Percentiles rank a stretch among this genome's conserved stretches.
Conservation (phyloP, 2,329 filamentous ascomycete genomes). For the Ophiostoma perfectum region DNA sequence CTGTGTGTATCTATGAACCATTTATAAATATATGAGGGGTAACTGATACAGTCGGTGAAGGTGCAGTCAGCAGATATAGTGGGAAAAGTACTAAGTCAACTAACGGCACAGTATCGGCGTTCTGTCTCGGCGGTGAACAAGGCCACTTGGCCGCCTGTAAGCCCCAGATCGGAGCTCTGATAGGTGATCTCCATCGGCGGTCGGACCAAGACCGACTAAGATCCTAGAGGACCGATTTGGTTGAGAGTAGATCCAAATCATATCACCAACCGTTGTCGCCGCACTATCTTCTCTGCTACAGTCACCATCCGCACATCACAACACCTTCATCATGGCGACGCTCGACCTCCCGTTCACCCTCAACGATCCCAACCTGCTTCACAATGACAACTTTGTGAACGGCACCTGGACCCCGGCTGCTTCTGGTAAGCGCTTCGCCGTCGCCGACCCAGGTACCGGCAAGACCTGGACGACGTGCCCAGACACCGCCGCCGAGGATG, state of each 20-base stretch:
- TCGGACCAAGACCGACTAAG: not conserved
- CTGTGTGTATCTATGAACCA: not conserved
- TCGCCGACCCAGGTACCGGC: slow-evolving; percentile 50
- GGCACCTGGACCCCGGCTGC: slow-evolving; percentile 43
- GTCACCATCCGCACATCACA: not conserved
- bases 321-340: not conserved
- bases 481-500: slow-evolving; percentile 40
- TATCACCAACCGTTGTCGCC: not conserved
- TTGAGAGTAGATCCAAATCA: not conserved
- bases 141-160: not conserved
- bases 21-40: not conserved
- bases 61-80: not conserved
- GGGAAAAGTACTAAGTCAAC: not conserved
- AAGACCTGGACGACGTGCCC: slow-evolving; percentile 47
- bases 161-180: slow-evolving; percentile 5
- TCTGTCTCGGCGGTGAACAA: not conserved
- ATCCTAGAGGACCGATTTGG: not conserved
- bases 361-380: slow-evolving; percentile 43
- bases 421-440: slow-evolving; percentile 45
- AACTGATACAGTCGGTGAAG: not conserved
- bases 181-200: not conserved
- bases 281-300: not conserved
- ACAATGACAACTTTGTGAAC: slow-evolving; percentile 47
- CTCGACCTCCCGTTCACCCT: slow-evolving; percentile 38
- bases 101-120: not conserved